Conservation (phyloP, 2,329 filamentous ascomycete genomes). For the Plectosphaerella plurivora region DNA sequence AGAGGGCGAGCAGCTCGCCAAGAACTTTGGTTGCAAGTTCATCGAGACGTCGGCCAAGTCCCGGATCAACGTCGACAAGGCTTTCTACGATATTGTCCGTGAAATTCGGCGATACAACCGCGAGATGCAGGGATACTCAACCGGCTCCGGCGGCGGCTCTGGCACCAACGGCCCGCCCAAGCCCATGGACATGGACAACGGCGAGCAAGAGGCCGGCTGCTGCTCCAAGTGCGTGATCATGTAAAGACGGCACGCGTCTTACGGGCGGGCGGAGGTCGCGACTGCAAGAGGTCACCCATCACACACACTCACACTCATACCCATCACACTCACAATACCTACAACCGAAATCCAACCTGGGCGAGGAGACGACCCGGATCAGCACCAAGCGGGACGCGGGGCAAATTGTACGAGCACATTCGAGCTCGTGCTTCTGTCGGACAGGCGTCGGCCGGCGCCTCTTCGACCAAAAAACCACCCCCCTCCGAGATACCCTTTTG, state of each 20-base stretch:
- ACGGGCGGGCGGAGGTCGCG: neutral
- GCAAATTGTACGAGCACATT: neutral
- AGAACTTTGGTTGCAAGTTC: constrained; percentile 92
- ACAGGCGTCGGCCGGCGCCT: constrained; percentile 1
- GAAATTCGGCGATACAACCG: constrained; percentile 98
- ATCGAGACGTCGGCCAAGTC: constrained; percentile 99
- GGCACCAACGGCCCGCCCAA: constrained; percentile 57
- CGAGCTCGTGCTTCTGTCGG: too few species aligned
- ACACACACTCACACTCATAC: too few species aligned
- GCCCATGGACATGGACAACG: constrained; percentile 77
- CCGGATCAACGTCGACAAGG: constrained; percentile 95
- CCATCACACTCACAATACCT: too few species aligned
- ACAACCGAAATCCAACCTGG: neutral
- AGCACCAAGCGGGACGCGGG: neutral
- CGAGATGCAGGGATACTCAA: constrained; percentile 87
- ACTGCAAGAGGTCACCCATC: neutral
- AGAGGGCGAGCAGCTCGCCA: constrained; percentile 89
- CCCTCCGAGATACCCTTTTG: constrained; percentile 3
- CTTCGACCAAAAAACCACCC: too few species aligned
- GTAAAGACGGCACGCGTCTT: constrained; percentile 43
- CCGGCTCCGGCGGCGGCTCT: constrained; percentile 60
- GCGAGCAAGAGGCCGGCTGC: constrained; percentile 68
- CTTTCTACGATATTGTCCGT: constrained; percentile 96
- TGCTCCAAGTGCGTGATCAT: constrained; percentile 85
- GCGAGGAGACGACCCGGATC: neutral